Base-by-base conservation (phyloP, 495 filamentous ascomycete genomes). In the Darksidea phi region DNA sequence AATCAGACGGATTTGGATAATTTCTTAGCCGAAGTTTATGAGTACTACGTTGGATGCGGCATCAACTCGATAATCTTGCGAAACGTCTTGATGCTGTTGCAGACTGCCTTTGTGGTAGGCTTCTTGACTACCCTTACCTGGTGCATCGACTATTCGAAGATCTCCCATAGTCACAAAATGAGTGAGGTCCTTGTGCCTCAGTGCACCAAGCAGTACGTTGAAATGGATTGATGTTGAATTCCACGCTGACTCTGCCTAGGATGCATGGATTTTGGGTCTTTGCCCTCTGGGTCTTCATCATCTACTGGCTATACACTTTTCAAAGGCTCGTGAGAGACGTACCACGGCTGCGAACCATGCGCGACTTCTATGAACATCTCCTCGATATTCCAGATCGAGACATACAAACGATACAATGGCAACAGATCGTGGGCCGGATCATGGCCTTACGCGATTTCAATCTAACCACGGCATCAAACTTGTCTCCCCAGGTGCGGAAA, bases 331-430 rank as follows among this genome's bases (percentile, higher is more conserved):
- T 93, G 38, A 70, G 88, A n/a, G 89, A 90, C 63, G 79, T 93
- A 34, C 86, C 86, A 17, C 81, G 86, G 20, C 80, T 97, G 15
- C 77, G 82, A 64, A 79, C 89, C 28, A 84, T 96, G 73, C 90
- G 91, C 67, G 86, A 94, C 72, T 98, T 97, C 73, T 98, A 90
- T 73, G 74, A 83, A 41, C 83, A 97, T 69, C 80, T 97, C 6
- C 82, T 98, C 15, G 86, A 87, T 28, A 87, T 98, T 32, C 88
- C 89, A 1, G 95, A 97, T 66, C 77, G 83, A 20, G 95, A 98
- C 61, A 95, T 98, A 70, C 95, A 97, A 74, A 96, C 92, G 0
- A 87, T 97, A 32, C 90, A 91, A 7, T 98, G 94, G 94, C 91
- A 97, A 71, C 88, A 95, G 59, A 82, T 97, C 34, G 93, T 98